These are phyloP conservation scores for Gymnopilus junonius DNA, from an alignment of 768 basidiomycete genomes.

Conservation along the genomic window DNA sequence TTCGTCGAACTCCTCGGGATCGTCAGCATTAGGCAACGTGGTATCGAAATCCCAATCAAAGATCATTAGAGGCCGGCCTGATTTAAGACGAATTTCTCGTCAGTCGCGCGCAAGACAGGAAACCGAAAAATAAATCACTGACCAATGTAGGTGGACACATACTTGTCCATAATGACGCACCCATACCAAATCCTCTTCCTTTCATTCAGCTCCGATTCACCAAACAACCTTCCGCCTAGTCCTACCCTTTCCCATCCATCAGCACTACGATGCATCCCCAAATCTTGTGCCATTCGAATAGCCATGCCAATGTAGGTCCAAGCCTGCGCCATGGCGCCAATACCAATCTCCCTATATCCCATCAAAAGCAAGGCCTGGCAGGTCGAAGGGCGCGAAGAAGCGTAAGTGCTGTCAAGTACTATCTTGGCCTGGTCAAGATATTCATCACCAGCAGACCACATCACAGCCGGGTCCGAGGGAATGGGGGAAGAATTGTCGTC, in stretches of 20 bases:
- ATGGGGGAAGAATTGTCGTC: slow-evolving; percentile 35
- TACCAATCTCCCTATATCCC: slow-evolving; percentile 85
- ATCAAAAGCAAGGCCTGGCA: slow-evolving; percentile 82
- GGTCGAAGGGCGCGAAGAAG: slow-evolving; percentile 73
- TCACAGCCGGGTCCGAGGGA: slow-evolving; percentile 53
- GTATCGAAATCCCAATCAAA: slow-evolving; percentile 81
- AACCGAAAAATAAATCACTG: slow-evolving; percentile 23
- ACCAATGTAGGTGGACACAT: slow-evolving; percentile 81
- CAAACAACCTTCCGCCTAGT: slow-evolving; percentile 62
- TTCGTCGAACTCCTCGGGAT: slow-evolving; percentile 69
- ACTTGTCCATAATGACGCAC: slow-evolving; percentile 80
- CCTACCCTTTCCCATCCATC: slow-evolving; percentile 74
- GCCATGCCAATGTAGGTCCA: slow-evolving; percentile 91
- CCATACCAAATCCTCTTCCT: slow-evolving; percentile 79
- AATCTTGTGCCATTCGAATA: slow-evolving; percentile 90
- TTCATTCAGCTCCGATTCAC: slow-evolving; percentile 65
- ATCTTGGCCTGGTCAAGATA: slow-evolving; percentile 71
- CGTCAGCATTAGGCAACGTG: slow-evolving; percentile 59
- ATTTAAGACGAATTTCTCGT: slow-evolving; percentile 1
- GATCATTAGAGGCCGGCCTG: slow-evolving; percentile 74
- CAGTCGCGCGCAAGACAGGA: not conserved
- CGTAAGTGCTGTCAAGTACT: slow-evolving; percentile 68
- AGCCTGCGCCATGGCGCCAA: slow-evolving; percentile 87
- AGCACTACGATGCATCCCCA: slow-evolving; percentile 82
- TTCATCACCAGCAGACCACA: slow-evolving; percentile 84